Conservation (phyloP, 2,329 filamentous ascomycete genomes). For the Microdochium paspali region DNA sequence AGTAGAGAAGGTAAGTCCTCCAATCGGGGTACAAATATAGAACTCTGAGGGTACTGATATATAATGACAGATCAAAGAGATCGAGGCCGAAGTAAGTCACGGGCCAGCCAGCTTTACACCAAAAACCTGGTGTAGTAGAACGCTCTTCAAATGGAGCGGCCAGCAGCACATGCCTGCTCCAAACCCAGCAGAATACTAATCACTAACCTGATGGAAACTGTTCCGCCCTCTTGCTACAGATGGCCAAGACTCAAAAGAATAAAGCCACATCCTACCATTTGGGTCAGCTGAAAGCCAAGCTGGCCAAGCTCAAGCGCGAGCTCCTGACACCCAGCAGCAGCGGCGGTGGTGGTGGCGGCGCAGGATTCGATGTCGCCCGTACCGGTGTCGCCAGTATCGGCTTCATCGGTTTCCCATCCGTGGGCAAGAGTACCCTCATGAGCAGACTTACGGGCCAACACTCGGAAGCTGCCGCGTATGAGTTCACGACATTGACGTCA, state of each 20-base stretch:
- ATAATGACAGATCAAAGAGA: slow-evolving; percentile 72
- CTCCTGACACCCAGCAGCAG: slow-evolving; percentile 74
- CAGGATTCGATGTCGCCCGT: slow-evolving; percentile 93
- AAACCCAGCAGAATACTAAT: no score
- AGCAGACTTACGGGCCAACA: slow-evolving; percentile 89
- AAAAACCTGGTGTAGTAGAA: no score
- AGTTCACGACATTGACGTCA: slow-evolving; percentile 96
- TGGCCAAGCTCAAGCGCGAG: slow-evolving; percentile 95
- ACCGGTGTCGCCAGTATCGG: slow-evolving; percentile 96
- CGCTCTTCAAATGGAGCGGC: no score
- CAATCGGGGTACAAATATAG: no score
- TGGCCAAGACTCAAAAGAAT: slow-evolving; percentile 96
- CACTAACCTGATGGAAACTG: background rate
- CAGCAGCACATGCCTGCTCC: no score
- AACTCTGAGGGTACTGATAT: slow-evolving; percentile 21
- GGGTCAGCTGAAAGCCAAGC: slow-evolving; percentile 93
- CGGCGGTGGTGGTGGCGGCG: slow-evolving; percentile 74
- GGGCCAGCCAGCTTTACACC: no score
- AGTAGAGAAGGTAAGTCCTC: slow-evolving; percentile 85
- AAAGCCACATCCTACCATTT: slow-evolving; percentile 91
- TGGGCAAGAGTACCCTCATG: slow-evolving; percentile 98
- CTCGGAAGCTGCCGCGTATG: slow-evolving; percentile 93
- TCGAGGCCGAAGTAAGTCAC: slow-evolving; percentile 76
- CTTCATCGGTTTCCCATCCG: slow-evolving; percentile 96
- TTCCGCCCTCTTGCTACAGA: slow-evolving; percentile 36